Percentiles rank a stretch among this genome's conserved stretches.
Evolutionary conservation across 169 alveolate genomes (phyloP).

Genomic region (Plasmodium yoelii): DNA sequence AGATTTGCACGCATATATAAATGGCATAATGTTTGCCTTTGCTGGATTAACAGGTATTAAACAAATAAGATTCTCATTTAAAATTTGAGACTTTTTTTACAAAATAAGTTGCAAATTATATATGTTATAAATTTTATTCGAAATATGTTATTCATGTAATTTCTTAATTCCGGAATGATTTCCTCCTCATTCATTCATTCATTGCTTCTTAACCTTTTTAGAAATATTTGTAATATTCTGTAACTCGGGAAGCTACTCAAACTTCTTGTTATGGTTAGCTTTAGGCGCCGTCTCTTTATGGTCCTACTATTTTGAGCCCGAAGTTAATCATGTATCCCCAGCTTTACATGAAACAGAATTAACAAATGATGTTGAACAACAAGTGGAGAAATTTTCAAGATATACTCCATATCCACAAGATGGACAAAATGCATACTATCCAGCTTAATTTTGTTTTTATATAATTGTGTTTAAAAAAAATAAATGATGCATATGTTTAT

Average conservation of each 20-base stretch:
- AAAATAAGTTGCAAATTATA: background rate
- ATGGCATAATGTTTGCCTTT: conserved; percentile 88
- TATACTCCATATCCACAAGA: conserved; percentile 83
- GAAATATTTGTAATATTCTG: conserved; percentile 84
- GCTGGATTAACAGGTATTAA: conserved; percentile 88
- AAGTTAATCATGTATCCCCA: conserved; percentile 93
- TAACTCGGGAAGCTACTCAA: conserved; percentile 81
- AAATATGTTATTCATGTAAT: no score
- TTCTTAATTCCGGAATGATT: no score
- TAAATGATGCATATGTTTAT: background rate
- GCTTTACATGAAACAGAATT: conserved; percentile 93
- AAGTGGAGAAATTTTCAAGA: conserved; percentile 93
- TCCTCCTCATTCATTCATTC: no score
- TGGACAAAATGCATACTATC: conserved; percentile 66
- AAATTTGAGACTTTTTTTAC: background rate
- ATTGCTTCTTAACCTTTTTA: conserved; percentile 20
- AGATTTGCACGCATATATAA: conserved; percentile 93
- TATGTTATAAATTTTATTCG: background rate
- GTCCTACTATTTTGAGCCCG: conserved; percentile 93
- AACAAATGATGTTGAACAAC: conserved; percentile 94
- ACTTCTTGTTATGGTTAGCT: conserved; percentile 86
- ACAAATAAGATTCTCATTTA: background rate
- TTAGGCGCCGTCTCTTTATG: conserved; percentile 91
- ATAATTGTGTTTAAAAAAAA: conserved; percentile 15
- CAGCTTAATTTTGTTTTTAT: conserved; percentile 76